Conservation (phyloP, 139 green algal genomes). For the Volvox reticuliferus region DNA sequence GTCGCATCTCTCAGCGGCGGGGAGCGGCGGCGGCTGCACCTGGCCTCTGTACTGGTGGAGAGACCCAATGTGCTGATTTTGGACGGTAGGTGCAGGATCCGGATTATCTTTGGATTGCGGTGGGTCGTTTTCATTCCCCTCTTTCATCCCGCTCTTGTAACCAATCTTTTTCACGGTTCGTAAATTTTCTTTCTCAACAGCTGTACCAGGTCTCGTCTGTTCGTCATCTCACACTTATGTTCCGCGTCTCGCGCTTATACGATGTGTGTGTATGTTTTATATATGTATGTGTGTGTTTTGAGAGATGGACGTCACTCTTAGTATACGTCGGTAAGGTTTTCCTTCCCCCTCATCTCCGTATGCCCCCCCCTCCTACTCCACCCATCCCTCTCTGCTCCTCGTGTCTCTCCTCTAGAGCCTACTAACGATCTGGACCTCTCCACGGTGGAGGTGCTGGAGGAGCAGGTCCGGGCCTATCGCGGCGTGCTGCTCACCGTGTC, state of each 20-base stretch:
- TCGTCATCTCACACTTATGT: too few species aligned
- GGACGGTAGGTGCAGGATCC: constrained; percentile 54
- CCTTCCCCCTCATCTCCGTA: too few species aligned
- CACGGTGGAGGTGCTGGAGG: constrained; percentile 77
- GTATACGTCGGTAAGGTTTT: too few species aligned
- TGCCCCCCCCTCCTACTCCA: not conserved
- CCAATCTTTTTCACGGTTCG: not conserved
- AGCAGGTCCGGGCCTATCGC: constrained; percentile 56
- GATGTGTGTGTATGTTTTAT: too few species aligned
- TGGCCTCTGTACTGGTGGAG: constrained; percentile 79
- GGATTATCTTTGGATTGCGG: too few species aligned
- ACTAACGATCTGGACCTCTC: constrained; percentile 87
- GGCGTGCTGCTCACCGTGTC: constrained; percentile 79
- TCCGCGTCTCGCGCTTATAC: too few species aligned
- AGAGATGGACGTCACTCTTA: too few species aligned
- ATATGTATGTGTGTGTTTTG: too few species aligned
- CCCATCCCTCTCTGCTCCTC: not conserved
- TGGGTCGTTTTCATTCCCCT: not conserved
- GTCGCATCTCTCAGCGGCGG: constrained; percentile 60
- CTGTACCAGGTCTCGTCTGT: too few species aligned
- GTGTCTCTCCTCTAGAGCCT: constrained; percentile 52
- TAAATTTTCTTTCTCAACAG: too few species aligned
- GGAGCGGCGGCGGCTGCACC: constrained; percentile 82
- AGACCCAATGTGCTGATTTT: constrained; percentile 86
- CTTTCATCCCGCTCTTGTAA: not conserved